Evolutionary conservation across 2,329 filamentous ascomycete genomes (phyloP), one percentile per base, ranked within the genome.

Genomic region (Colletotrichum truncatum): DNA sequence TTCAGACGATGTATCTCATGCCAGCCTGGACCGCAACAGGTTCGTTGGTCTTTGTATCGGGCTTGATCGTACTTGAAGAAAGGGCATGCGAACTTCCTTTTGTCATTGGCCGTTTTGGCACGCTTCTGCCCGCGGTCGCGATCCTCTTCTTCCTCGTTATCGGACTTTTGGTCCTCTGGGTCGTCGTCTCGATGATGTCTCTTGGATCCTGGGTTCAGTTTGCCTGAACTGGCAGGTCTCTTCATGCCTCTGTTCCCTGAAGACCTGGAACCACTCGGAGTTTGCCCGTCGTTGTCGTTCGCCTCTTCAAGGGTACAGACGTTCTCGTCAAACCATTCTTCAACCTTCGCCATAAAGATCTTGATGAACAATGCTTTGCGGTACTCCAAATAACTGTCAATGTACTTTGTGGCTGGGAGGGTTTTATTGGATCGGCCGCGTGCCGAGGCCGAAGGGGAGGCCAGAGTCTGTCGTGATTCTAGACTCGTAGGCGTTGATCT

Each of bases 1-100:
- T 81, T 81, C 67, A 80, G 73, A 0, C 78, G 72, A 59, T 79
- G 77, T 1, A 80, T 75, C 5, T 73, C 77, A 0, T 71, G 72
- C 73, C 77, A 80, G 2, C 77, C 76, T 3, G 75, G 77, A 0
- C 75, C 75, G 12, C 75, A 73, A 64, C 78, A 81, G 1, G 72
- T 73, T 3, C 75, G 70, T 21, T 73, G 68, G 11, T 72, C 69
- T 32, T 72, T 73, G 60, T 76, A 80, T 14, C 72, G 72, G 5
- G 70, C 66, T 0, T 74, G 74, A 38, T 79, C 75, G 30, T 76
- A 74, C 61, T 80, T 80, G 69, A 71, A 79, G 62, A 75, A 81
- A 0, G 79, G 79, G 54, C 79, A 81, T 3, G 78, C 78, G 48
- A 78, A 46, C n/a, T 56, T 67, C 38, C 28, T 41, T 18, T 45